Evolutionary conservation across 2,329 filamentous ascomycete species (phyloP), one percentile per base, ranked within the genome.

Genomic region (Neonectria coccinea): DNA sequence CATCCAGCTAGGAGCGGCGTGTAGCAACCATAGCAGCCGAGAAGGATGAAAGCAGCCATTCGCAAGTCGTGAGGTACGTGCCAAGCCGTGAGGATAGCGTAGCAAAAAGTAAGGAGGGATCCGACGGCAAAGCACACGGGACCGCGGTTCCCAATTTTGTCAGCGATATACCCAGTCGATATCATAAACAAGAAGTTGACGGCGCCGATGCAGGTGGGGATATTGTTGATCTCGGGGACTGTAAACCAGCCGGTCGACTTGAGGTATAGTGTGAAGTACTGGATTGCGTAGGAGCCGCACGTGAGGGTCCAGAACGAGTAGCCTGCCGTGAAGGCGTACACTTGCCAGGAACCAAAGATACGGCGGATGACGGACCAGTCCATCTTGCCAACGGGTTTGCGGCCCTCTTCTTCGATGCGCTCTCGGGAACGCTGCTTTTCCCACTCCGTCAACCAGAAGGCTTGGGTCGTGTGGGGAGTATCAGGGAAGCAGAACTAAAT

Each of bases 371-470:
- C 76, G 33, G 60, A 45, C 58, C 60, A 68, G 56, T 81, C 73
- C 58, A 81, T 72, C 66, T 79, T 79, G 1, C 78, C 77, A 2
- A 71, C 65, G 3, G 79, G 79, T 52, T 73, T 75, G 53, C 79
- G 76, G 18, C 80, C 81, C 47, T 82, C 81, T 57, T 88, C 85
- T 68, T 91, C 85, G 74, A 95, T 94, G 67, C 91, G 86, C 50
- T 90, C 85, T 14, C 86, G 82, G 66, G 92, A 89, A 42, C 90
- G 85, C 60, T 87, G 82, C 25, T 85, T 84, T 76, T 94, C 91
- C 67, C 89, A 77, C 0, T 79, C 79, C 74, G 73, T 81, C 22
- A 84, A 72, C 52, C 79, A 84, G 60, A 79, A 82, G 0, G 82
- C 81, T 1, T 69, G 74, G 0, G 80, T 82, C 1, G 74, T 80